Evolutionary conservation across 2,329 filamentous ascomycete species (phyloP), one percentile per base, ranked within the genome.

Genomic region (Aquanectria penicillioides): DNA sequence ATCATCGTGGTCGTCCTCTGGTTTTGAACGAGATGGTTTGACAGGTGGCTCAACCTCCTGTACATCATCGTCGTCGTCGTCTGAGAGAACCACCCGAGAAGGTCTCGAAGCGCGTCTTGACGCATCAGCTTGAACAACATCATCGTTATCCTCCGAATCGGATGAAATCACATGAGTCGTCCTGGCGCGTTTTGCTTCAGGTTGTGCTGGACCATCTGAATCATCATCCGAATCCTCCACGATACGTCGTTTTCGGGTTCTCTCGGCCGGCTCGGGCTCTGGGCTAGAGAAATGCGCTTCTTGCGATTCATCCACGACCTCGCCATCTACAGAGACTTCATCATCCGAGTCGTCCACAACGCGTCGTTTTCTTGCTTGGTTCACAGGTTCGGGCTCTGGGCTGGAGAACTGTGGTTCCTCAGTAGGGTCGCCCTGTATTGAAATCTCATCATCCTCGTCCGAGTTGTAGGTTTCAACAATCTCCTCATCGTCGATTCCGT

Each of bases 401-500:
- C 71, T 74, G 1, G 73, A 76, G 20, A 75, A 75, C 2, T 67
- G 62, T 12, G 66, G 67, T 1, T 57, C 63, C 10, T 61, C 55
- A 4, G 34, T 11, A 0, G 52, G 57, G 6, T 54, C 41, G 4
- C 52, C 49, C 12, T 58, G 57, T 2, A 70, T 15, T 3, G 63
- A 62, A 10, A 70, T 67, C 0, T 69, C 68, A 6, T 73, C 67
- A 5, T 69, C 72, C 4, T 72, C 71, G 2, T 71, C 71, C 12
- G 64, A 61, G 1, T 67, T 59, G 1, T 60, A 57, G 3, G 62
- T 54, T 13, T 75, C 70, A 2, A 67, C 55, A 11, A 76, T 69
- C 8, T 69, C 69, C 1, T 52, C 67, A 41, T 78, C 76, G 31
- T 78, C 76, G 6, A 79, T 78, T 0, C 75, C 75, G 0, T 77